Evolutionary conservation across 768 basidiomycete genomes (phyloP).

Genomic region (Lanmaoa pseudosensibilis): DNA sequence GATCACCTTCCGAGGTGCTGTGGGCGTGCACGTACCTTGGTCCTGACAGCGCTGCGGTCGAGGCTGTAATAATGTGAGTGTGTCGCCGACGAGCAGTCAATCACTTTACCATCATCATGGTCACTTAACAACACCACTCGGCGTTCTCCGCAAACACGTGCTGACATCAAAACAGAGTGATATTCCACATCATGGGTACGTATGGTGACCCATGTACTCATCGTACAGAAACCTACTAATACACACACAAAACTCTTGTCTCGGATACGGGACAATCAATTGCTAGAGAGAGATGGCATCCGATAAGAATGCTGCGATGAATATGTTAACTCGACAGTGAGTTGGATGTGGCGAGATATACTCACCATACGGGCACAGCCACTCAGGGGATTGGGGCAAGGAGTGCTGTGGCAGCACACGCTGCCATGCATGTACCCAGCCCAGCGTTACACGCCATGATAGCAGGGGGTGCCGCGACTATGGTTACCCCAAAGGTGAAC

Average conservation of each 20-base stretch:
- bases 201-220: not conserved
- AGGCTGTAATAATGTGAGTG: not conserved
- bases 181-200: conserved; percentile 1
- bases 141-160: not conserved
- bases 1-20: not conserved
- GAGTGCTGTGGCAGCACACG: conserved; percentile 23
- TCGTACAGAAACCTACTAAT: not conserved
- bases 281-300: not conserved
- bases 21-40: conserved; percentile 20
- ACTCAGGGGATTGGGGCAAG: conserved; percentile 27
- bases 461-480: conserved; percentile 20
- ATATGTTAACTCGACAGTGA: not conserved
- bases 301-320: not conserved
- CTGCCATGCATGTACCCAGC: conserved; percentile 26
- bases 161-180: not conserved
- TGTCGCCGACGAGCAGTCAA: not conserved
- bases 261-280: conserved; percentile 1
- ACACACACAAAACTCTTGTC: not conserved
- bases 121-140: not conserved
- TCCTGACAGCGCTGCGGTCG: conserved; percentile 20
- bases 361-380: not conserved
- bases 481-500: conserved; percentile 23
- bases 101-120: conserved; percentile 1
- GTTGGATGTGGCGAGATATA: not conserved
- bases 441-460: conserved; percentile 24